Percentiles rank a stretch among this genome's conserved stretches.
Conservation (phyloP, 2,329 filamentous ascomycete genomes). For the Didymella arachidicola region DNA sequence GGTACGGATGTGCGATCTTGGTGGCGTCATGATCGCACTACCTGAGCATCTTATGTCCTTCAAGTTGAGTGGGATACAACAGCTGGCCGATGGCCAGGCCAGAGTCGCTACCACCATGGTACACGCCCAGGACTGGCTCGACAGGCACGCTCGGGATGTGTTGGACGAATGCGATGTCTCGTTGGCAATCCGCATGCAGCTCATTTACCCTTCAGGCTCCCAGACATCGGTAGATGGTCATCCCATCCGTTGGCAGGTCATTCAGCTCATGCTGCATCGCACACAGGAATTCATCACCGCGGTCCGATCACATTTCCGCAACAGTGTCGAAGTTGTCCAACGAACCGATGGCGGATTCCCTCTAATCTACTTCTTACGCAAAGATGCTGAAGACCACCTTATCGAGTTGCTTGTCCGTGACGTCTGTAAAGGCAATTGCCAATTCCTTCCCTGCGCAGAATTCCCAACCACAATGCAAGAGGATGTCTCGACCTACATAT, state of each 20-base stretch:
- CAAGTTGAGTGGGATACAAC: constrained; percentile 67
- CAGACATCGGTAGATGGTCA: constrained; percentile 53
- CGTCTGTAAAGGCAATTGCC: constrained; percentile 42
- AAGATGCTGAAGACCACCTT: constrained; percentile 46
- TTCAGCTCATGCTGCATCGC: constrained; percentile 48
- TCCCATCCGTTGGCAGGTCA: constrained; percentile 51
- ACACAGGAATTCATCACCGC: constrained; percentile 35
- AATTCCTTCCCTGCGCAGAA: constrained; percentile 37
- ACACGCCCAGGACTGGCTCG: constrained; percentile 60
- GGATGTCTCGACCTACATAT: constrained; percentile 48
- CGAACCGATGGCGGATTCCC: constrained; percentile 57
- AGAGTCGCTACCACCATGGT: constrained; percentile 59
- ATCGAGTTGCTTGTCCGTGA: constrained; percentile 39
- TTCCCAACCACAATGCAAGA: constrained; percentile 34
- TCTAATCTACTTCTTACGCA: constrained; percentile 63
- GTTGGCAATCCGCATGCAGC: constrained; percentile 53
- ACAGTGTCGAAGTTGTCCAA: constrained; percentile 60
- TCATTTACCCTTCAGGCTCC: constrained; percentile 55
- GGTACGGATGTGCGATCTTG: constrained; percentile 50
- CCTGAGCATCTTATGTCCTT: constrained; percentile 73
- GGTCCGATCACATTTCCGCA: constrained; percentile 53
- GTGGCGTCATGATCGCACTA: constrained; percentile 65
- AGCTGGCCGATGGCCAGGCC: constrained; percentile 58
- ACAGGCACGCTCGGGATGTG: constrained; percentile 63
- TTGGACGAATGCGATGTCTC: constrained; percentile 67